Percentiles rank a stretch among this genome's conserved stretches.
Conservation (phyloP, 2,329 filamentous ascomycete genomes). For the Ophiosphaerella korrae region DNA sequence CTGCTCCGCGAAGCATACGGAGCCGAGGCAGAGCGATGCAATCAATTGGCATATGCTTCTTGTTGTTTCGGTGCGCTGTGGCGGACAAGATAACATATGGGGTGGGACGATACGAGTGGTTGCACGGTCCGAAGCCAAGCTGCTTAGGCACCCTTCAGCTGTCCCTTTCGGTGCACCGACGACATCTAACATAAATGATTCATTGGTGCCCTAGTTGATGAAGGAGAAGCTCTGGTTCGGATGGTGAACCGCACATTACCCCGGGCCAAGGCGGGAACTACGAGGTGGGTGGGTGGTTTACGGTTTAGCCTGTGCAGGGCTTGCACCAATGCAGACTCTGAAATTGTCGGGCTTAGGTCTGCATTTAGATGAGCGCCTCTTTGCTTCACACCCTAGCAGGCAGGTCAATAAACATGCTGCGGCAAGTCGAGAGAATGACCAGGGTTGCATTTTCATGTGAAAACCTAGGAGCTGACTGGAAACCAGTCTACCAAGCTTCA, state of each 20-base stretch:
- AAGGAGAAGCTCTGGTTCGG: constrained; percentile 9
- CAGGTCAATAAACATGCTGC: constrained; percentile 21
- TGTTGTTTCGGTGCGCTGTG: constrained; percentile 3
- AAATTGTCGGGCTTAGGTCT: constrained; percentile 16
- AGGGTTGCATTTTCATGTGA: constrained; percentile 27
- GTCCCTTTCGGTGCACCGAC: constrained; percentile 11
- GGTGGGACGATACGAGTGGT: constrained; percentile 18
- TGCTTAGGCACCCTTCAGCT: constrained; percentile 4
- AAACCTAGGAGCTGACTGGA: not conserved
- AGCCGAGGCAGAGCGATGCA: constrained; percentile 25
- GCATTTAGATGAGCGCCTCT: constrained; percentile 17
- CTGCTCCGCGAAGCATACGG: constrained; percentile 14
- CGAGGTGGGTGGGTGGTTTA: not conserved
- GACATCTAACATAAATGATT: not conserved
- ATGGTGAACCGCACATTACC: constrained; percentile 3
- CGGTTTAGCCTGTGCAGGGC: constrained; percentile 1
- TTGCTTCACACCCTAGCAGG: constrained; percentile 19
- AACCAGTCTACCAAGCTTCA: not conserved
- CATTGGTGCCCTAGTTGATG: constrained; percentile 16
- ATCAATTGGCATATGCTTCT: constrained; percentile 27
- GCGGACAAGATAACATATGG: constrained; percentile 4
- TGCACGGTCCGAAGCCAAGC: constrained; percentile 9
- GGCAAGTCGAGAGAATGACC: constrained; percentile 13
- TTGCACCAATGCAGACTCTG: constrained; percentile 9
- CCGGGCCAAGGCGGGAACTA: constrained; percentile 7